Evolutionary conservation across 805 yeast genomes (phyloP).

Genomic region (Torulaspora delbrueckii): DNA sequence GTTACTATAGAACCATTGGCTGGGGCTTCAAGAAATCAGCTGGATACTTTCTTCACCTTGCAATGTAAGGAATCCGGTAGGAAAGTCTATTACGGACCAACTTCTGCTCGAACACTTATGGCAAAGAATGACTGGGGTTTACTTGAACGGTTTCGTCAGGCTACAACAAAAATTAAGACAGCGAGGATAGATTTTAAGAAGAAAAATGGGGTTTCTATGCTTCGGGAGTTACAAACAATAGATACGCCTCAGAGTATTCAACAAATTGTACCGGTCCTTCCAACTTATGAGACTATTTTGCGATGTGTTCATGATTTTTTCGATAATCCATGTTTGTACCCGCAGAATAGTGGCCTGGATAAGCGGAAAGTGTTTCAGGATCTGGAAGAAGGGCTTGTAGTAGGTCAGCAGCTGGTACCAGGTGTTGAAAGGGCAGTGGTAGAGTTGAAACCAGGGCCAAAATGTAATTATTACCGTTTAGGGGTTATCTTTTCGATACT

Average conservation of each 20-base stretch:
- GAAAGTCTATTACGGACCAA: constrained; percentile 29
- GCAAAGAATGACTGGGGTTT: constrained; percentile 17
- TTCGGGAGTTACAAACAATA: constrained; percentile 17
- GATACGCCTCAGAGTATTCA: neutral
- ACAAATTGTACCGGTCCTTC: neutral
- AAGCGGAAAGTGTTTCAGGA: constrained; percentile 22
- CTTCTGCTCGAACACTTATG: constrained; percentile 25
- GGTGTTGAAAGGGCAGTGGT: constrained; percentile 5
- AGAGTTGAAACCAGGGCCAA: constrained; percentile 10
- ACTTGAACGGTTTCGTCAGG: constrained; percentile 18
- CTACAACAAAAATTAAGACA: constrained; percentile 26
- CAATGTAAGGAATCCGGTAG: constrained; percentile 27
- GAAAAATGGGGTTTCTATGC: constrained; percentile 12
- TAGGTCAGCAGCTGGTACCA: constrained; percentile 3
- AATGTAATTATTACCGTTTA: constrained; percentile 27
- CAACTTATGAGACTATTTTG: neutral
- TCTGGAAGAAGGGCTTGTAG: constrained; percentile 15
- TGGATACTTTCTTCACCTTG: constrained; percentile 13
- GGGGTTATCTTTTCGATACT: constrained; percentile 29
- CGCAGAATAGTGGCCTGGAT: constrained; percentile 16
- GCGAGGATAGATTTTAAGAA: constrained; percentile 26
- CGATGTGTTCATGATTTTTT: constrained; percentile 15
- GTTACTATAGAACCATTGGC: neutral
- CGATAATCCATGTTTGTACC: constrained; percentile 12
- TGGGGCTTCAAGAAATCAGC: constrained; percentile 10